These are phyloP conservation scores for Trichosanthes truncata DNA, from an alignment of 306 rosid species.

Conservation along the genomic window DNA sequence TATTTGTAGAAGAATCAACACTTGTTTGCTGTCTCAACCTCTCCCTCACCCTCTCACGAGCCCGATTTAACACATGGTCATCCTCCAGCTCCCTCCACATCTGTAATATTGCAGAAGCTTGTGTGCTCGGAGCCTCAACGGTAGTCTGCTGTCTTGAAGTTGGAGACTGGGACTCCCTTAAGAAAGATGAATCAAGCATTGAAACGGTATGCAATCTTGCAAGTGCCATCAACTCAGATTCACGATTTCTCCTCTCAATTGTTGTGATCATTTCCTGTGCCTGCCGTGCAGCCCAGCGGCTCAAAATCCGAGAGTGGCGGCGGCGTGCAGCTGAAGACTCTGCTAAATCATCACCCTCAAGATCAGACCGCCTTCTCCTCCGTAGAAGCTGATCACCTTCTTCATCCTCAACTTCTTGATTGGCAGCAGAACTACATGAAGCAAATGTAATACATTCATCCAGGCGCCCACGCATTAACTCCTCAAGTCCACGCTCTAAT, in stretches of 20 bases:
- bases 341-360: conserved; percentile 87
- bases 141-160: conserved; percentile 80
- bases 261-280: conserved; percentile 99
- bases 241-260: conserved; percentile 92
- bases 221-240: conserved; percentile 94
- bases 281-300: conserved; percentile 96
- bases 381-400: conserved; percentile 86
- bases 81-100: conserved; percentile 99
- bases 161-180: conserved; percentile 92
- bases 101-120: conserved; percentile 79
- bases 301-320: conserved; percentile 80
- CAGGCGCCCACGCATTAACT: conserved; percentile 89
- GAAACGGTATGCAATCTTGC: conserved; percentile 95
- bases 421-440: conserved; percentile 78
- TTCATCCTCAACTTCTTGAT: conserved; percentile 67
- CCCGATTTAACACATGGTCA: conserved; percentile 75
- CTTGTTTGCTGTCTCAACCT: conserved; percentile 72
- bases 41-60: conserved; percentile 84
- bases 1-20: conserved; percentile 51
- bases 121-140: conserved; percentile 87
- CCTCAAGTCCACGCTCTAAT: conserved; percentile 82
- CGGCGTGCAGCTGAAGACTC: conserved; percentile 86
- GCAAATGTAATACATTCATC: conserved; percentile 95
- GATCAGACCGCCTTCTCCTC: conserved; percentile 90
- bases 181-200: conserved; percentile 84